Conservation (phyloP, 140 eudicot species). For the Cichorium intybus region DNA sequence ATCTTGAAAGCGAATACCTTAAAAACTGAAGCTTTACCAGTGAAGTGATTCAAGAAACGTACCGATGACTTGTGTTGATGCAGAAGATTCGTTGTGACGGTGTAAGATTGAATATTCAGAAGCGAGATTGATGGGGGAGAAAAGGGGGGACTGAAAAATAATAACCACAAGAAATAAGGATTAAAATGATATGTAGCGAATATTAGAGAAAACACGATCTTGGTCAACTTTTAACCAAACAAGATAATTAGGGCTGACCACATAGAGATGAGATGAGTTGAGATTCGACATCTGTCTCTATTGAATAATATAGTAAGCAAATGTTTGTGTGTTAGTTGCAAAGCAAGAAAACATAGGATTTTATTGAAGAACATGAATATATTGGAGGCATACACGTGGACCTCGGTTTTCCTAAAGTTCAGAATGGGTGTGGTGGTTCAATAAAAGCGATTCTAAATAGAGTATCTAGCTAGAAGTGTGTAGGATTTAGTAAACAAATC, state of each 20-base stretch:
- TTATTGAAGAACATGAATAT: no score
- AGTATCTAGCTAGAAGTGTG: no score
- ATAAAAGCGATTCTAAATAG: background rate
- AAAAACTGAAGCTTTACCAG: slow-evolving; percentile 1
- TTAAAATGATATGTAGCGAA: background rate
- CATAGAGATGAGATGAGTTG: background rate
- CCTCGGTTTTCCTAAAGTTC: background rate
- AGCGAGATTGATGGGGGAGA: slow-evolving; percentile 15
- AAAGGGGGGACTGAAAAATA: background rate
- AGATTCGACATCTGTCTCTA: background rate
- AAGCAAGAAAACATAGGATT: background rate
- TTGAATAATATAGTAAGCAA: background rate
- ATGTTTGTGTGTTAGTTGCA: background rate
- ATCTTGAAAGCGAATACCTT: background rate
- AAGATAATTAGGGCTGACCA: background rate
- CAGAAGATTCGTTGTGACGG: slow-evolving; percentile 11
- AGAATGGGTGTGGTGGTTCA: background rate
- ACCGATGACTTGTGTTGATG: background rate
- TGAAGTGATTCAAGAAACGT: background rate
- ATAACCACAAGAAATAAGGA: background rate
- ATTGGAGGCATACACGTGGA: background rate
- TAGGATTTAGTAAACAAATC: no score
- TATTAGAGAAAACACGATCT: background rate
- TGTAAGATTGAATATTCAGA: slow-evolving; percentile 6
- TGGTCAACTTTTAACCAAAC: background rate